These are phyloP conservation scores for Neophaeococcomyces aloes DNA, from an alignment of 2,329 filamentous ascomycete species.

Conservation along the genomic window DNA sequence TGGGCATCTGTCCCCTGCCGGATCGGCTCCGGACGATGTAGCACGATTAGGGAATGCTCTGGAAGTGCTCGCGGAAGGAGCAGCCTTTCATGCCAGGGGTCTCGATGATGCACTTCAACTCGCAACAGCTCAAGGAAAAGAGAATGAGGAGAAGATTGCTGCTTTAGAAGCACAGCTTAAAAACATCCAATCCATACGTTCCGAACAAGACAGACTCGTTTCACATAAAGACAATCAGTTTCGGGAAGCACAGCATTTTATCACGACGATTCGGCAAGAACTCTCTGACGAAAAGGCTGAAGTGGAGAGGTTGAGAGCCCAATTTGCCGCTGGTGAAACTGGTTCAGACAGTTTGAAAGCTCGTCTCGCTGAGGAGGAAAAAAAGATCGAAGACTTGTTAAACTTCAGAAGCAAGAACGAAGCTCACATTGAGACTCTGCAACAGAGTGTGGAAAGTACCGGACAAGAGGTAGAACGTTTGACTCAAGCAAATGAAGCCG, in stretches of 20 bases:
- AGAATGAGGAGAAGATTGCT: conserved; percentile 44
- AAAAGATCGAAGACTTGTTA: conserved; percentile 54
- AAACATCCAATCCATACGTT: conserved; percentile 29
- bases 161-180: conserved; percentile 41
- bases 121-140: conserved; percentile 54
- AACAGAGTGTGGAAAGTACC: conserved; percentile 61
- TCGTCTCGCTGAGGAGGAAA: conserved; percentile 65
- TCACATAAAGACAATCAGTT: conserved; percentile 47
- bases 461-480: conserved; percentile 46
- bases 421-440: conserved; percentile 62
- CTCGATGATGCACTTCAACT: conserved; percentile 50
- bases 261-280: conserved; percentile 38
- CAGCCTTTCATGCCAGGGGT: conserved; percentile 50
- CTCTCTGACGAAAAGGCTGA: conserved; percentile 59
- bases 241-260: conserved; percentile 38
- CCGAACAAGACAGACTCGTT: conserved; percentile 39
- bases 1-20: conserved; percentile 46
- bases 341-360: conserved; percentile 69
- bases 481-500: conserved; percentile 5
- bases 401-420: conserved; percentile 65
- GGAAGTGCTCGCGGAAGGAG: conserved; percentile 46
- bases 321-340: conserved; percentile 71
- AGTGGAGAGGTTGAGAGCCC: conserved; percentile 55
- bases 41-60: conserved; percentile 51
- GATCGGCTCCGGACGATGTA: conserved; percentile 46